phyloP scores from a whole-genome alignment of 768 basidiomycete species.

The Panaeolus papilionaceus region DNA sequence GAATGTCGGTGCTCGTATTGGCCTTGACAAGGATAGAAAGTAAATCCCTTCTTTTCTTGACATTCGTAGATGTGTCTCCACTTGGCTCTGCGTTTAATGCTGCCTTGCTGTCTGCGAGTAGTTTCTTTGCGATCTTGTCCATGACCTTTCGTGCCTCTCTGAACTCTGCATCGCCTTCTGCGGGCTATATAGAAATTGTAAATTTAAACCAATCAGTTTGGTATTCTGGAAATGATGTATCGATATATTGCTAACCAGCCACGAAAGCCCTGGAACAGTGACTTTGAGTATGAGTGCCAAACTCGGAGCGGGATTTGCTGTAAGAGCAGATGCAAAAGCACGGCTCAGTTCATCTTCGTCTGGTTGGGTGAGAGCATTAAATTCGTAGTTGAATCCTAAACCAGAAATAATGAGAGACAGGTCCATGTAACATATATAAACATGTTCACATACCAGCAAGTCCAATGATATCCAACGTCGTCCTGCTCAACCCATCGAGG shows the following conservation, averaged over 20 bases:
- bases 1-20: conserved; percentile 66
- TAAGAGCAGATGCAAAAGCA: conserved; percentile 58
- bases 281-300: conserved; percentile 37
- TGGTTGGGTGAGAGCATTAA: conserved; percentile 34
- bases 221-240: neutral
- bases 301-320: conserved; percentile 44
- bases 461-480: conserved; percentile 77
- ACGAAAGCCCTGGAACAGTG: conserved; percentile 42
- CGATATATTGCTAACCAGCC: conserved; percentile 37
- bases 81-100: conserved; percentile 25
- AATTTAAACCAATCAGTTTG: neutral
- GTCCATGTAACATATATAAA: neutral
- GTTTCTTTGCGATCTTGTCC: conserved; percentile 54
- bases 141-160: conserved; percentile 46
- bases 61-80: conserved; percentile 22
- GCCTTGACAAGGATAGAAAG: conserved; percentile 65
- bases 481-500: conserved; percentile 63
- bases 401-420: neutral
- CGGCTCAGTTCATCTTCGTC: conserved; percentile 55
- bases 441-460: conserved; percentile 43
- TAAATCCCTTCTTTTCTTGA: conserved; percentile 53
- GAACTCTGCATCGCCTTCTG: conserved; percentile 34
- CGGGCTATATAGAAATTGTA: conserved; percentile 31
- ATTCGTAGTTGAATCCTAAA: conserved; percentile 40
- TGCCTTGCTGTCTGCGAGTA: conserved; percentile 56